Evolutionary conservation across 805 yeast species (phyloP), one percentile per base, ranked within the genome.

Genomic region (Yamadazyma phyllophila): DNA sequence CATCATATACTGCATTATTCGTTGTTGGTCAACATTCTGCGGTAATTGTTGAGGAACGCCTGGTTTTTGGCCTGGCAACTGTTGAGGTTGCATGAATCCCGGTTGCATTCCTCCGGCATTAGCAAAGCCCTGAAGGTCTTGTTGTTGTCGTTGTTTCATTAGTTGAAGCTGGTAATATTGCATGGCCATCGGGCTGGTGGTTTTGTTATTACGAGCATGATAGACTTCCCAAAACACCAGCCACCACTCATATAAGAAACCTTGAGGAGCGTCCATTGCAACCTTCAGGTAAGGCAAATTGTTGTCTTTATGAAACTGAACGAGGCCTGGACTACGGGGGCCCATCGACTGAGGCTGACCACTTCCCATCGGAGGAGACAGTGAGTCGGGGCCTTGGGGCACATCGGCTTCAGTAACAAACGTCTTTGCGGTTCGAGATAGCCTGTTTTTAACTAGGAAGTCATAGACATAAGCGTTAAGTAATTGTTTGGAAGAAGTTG

Each of bases 241-340:
- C 97, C 97, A 90, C 97, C 97, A 90, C 62, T 91, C 97, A 57
- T 80, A 83, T 17, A 90, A 67, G 58, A 88, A 90, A 6, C 96
- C 94, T 55, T 84, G 88, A 0, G 95, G 94, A 2, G 95, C 85
- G 58, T 89, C 94, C 76, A 86, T 78, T 9, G 81, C 70, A 58
- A 83, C 73, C 16, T 70, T 66, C 30, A 80, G 60, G 12, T 70
- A 69, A 1, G 85, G 81, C 7, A 81, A 60, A 41, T 74, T 77
- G 45, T 67, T 61, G 7, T 69, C 73, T 50, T 63, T 69, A 39
- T 59, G 62, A 38, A 65, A 58, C 41, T 62, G 70, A 12, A 51
- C 54, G 29, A 37, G 29, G n/a, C 31, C 37, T 6, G 54, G 51
- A 44, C 48, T 49, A 11, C 31, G 36, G 29, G 40, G 36, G 3